Conservation (phyloP, 257 asterid species). For the Salvia miltiorrhiza region DNA sequence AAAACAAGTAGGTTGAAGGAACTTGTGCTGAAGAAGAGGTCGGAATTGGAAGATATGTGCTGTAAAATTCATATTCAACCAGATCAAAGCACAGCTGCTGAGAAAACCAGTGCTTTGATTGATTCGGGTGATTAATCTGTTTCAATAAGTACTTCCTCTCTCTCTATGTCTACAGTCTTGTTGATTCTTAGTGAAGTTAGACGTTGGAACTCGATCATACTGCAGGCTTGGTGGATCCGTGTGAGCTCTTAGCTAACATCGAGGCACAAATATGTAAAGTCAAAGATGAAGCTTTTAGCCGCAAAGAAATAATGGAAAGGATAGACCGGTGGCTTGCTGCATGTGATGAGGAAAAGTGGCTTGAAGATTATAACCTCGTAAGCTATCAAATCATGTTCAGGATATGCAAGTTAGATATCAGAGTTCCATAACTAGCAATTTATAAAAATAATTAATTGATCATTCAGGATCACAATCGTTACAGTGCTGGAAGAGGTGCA, state of each 20-base stretch:
- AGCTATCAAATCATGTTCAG: constrained; percentile 27
- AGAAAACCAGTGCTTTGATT: constrained; percentile 82
- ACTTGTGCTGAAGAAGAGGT: constrained; percentile 77
- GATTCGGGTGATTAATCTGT: constrained; percentile 64
- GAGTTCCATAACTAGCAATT: background rate
- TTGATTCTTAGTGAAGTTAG: background rate
- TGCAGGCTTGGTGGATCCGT: constrained; percentile 94
- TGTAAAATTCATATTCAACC: constrained; percentile 68
- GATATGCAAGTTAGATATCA: background rate
- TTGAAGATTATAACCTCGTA: constrained; percentile 76
- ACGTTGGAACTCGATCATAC: constrained; percentile 17
- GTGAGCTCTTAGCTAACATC: constrained; percentile 75
- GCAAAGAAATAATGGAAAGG: constrained; percentile 77
- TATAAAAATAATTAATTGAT: background rate
- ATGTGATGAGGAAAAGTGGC: constrained; percentile 98
- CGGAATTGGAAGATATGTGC: constrained; percentile 85
- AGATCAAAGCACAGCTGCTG: constrained; percentile 83
- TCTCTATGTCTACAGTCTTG: background rate
- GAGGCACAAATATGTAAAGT: constrained; percentile 75
- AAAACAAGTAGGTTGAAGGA: constrained; percentile 96
- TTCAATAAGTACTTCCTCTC: constrained; percentile 4
- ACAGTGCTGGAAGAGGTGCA: constrained; percentile 92
- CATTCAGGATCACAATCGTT: constrained; percentile 71
- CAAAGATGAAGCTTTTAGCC: constrained; percentile 76
- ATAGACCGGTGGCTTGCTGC: constrained; percentile 90